Base-by-base conservation (phyloP, 225 moss, liverwort and hornwort species). In the Antitrichia curtipendula region DNA sequence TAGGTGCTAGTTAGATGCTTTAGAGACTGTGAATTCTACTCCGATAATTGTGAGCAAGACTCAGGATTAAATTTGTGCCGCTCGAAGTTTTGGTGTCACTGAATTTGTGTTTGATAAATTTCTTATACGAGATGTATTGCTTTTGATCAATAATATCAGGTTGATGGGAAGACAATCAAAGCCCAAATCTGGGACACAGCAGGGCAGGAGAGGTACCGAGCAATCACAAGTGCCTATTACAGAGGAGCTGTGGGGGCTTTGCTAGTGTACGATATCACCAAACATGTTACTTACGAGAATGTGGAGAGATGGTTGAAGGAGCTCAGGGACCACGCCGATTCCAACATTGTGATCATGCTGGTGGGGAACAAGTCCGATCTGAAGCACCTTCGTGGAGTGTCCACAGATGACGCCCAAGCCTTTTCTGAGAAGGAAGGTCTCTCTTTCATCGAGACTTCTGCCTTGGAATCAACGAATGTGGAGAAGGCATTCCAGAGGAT, bases 271-370 rank as follows among this genome's bases (percentile, higher is more conserved):
- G 91, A 91, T 63, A 95, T 95, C 80, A 95, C 92, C 8, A 89
- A 92, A 52, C 93, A 93, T 41, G 93, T 92, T 8, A 93, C 93
- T 34, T 95, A 93, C 22, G 94, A 95, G 91, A 95, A 95, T 62
- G 93, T 95, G 14, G 92, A 93, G 84, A 92, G 93, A 85, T 95
- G 93, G 95, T 88, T 95, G 91, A 93, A 95, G 85, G 95, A 95
- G 89, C 91, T 91, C 27, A 89, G 91, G 75, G 91, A 91, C 41
- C 91, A 91, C 56, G 91, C 91, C 43, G 91, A 91, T 57, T 91
- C 91, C 40, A 91, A 91, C 81, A 91, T 91, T 27, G 91, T 91
- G 84, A 91, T 91, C 80, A 91, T 91, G 91, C 63, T 91, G 87
- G 91, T 91, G 84, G 91, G 91, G 34, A 91, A 91, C 87, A 91